Evolutionary conservation across 2,329 filamentous ascomycete genomes (phyloP), one percentile per base, ranked within the genome.

Genomic region (Penicillium vulpinum): DNA sequence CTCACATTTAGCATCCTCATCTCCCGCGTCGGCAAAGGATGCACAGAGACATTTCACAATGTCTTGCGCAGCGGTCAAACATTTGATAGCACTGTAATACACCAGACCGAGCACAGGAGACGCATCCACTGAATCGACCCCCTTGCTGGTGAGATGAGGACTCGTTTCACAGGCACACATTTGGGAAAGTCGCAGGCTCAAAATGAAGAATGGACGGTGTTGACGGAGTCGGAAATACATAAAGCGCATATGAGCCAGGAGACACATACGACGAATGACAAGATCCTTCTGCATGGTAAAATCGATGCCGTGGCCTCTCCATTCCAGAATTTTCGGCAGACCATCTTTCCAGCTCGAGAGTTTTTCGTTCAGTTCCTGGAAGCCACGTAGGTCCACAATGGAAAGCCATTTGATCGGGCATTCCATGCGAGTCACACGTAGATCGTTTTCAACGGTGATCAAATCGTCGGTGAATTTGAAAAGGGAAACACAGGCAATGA

Each of bases 331-430:
- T 8, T 24, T 21, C 3, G 50, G 50, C 1, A 54, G 11, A 6
- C 22, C 24, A 9, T 24, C 13, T 0, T 48, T 16, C 51, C 51
- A 54, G 10, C 26, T 18, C 1, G 35, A 40, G 13, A 54, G 5
- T 2, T 9, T 39, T 6, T 5, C 4, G 8, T 54, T 15, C 6
- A 54, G 24, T 3, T 18, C 35, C 4, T 46, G 41, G 16, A 48
- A 39, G 0, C 2, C 8, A 40, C 18, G 4, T 1, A 54, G 11
- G 6, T 54, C 51, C 11, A 39, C 15, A 3, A 3, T 26, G 2
- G 26, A 47, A 29, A 54, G 3, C 31, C 41, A 54, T 54, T 47
- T 47, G 15, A 48, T 31, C 1, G 51, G 51, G 1, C 51, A 54
- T 26, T 47, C 33, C 4, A 31, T 22, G 2, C 40, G 40, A 6